Evolutionary conservation across 441 rosid genomes (phyloP), one percentile per base, ranked within the genome.

Genomic region (Mallotus japonicus): DNA sequence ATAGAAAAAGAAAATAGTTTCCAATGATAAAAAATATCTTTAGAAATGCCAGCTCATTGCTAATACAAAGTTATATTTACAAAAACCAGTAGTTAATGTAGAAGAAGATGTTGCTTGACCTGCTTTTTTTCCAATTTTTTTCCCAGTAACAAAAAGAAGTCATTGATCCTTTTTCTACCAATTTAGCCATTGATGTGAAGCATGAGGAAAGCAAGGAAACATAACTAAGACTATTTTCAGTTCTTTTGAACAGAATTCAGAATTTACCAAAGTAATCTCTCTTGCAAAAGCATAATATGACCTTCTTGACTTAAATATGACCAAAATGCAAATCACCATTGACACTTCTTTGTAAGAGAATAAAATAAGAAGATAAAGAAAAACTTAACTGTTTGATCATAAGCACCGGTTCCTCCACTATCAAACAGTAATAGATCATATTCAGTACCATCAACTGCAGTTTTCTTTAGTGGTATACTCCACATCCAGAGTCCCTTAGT

Each of bases 401-500:
- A 89, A 70, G 91, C 90, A 83, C 87, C 92, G 69, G 87, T 89
- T 70, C 99, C 98, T 86, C 90, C 96, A 73, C 88, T 84, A 79
- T 92, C 98, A 71, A 92, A 81, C 24, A 91, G 83, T 80, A 95
- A 73, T 59, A 95, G 92, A 80, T 86, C 87, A 73, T 90, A 95
- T 75, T 89, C 91, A 4, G 89, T 86, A 72, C 97, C 99, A 77
- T 90, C 99, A 63, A 92, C 86, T 73, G 97, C 87, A 72, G 84
- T 88, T 83, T 88, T 84, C 88, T 88, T 92, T 67, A 92, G 76
- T 1, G 98, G 97, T 69, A 87, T 79, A 77, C 93, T 90, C 97
- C 97, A 92, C 80, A 94, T 75, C 97, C 99, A 94, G 69, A 94
- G 93, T 70, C 98, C 97, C 77, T 92, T 86, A 1, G 98, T 94